phyloP scores from a whole-genome alignment of 2,329 filamentous ascomycete genomes.

The Calonectria henricotiae region DNA sequence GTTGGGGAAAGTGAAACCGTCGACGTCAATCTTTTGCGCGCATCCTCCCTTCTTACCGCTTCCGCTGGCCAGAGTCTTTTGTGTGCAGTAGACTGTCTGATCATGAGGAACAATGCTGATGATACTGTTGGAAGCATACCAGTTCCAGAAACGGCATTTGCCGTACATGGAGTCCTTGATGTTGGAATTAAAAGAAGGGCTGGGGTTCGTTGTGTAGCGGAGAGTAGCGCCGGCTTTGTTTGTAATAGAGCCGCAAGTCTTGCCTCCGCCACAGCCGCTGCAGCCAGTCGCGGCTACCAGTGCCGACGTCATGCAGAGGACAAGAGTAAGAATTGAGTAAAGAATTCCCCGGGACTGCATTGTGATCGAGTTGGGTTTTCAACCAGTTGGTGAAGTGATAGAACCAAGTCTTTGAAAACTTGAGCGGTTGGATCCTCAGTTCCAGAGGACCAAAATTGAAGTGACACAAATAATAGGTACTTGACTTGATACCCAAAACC shows the following conservation, averaged over 20 bases:
- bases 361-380: background rate
- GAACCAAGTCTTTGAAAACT: background rate
- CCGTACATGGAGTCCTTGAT: constrained; percentile 11
- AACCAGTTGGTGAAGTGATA: too few species aligned
- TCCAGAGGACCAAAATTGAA: background rate
- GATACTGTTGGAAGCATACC: constrained; percentile 9
- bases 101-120: constrained; percentile 13
- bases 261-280: constrained; percentile 7
- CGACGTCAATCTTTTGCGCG: constrained; percentile 16
- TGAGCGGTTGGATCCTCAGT: background rate
- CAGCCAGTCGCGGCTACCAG: constrained; percentile 11
- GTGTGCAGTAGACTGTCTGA: constrained; percentile 16
- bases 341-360: background rate
- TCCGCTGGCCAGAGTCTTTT: background rate
- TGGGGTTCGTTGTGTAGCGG: constrained; percentile 16
- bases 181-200: constrained; percentile 1
- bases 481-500: background rate
- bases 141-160: constrained; percentile 15
- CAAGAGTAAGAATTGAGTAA: background rate
- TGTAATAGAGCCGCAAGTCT: constrained; percentile 6
- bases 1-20: constrained; percentile 13
- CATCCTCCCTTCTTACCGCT: constrained; percentile 13
- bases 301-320: constrained; percentile 6
- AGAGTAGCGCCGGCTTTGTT: constrained; percentile 4
- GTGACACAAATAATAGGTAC: background rate